Percentiles rank a stretch among this genome's conserved stretches.
phyloP scores from a whole-genome alignment of 345 rosid species.

The Brassica napus region DNA sequence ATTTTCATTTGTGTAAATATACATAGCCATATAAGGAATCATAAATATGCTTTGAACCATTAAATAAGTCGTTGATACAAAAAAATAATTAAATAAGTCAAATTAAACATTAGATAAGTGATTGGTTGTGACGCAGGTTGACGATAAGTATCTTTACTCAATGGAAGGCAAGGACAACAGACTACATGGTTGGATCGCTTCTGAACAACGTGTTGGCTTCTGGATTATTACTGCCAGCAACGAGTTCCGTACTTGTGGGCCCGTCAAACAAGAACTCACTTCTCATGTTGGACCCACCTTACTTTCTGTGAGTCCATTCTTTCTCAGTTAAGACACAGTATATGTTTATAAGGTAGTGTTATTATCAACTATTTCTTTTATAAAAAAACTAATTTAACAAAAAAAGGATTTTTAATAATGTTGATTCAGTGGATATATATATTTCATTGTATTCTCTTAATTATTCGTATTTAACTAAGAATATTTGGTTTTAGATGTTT shows the following conservation, averaged over 20 bases:
- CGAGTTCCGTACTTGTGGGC: conserved; percentile 75
- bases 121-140: conserved; percentile 56
- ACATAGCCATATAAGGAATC: background rate
- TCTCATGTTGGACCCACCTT: conserved; percentile 73
- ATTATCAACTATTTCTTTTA: background rate
- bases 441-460: background rate
- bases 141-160: conserved; percentile 86
- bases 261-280: conserved; percentile 82
- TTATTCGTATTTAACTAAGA: background rate
- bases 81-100: background rate
- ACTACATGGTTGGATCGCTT: conserved; percentile 81
- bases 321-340: background rate
- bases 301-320: conserved; percentile 53
- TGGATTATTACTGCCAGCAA: conserved; percentile 86
- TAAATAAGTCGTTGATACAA: background rate
- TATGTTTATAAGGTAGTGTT: background rate
- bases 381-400: background rate
- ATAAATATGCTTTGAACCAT: background rate
- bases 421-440: background rate
- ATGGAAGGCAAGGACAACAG: conserved; percentile 53
- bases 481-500: conserved; percentile 65
- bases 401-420: background rate
- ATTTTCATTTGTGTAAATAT: background rate
- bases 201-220: conserved; percentile 58
- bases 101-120: background rate